These are phyloP conservation scores for Aureobasidium sp. DNA, from an alignment of 2,329 filamentous ascomycete species.

Conservation along the genomic window DNA sequence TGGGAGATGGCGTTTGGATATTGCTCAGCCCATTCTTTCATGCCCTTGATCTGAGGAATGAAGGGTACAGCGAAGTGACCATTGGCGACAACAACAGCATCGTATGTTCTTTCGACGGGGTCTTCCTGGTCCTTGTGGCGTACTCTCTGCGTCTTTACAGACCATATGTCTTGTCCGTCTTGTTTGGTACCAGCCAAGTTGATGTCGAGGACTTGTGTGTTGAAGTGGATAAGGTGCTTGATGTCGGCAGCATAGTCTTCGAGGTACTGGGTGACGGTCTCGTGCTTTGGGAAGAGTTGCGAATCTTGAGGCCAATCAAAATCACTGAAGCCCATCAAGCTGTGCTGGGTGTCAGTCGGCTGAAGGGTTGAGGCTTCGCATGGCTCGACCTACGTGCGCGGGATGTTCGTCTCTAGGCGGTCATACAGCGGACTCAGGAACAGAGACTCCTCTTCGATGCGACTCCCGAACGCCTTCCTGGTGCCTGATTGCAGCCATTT, in stretches of 20 bases:
- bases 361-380: constrained; percentile 70
- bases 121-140: constrained; percentile 27
- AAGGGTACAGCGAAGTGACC: constrained; percentile 41
- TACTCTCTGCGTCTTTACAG: constrained; percentile 46
- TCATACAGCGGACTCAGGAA: constrained; percentile 84
- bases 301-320: constrained; percentile 42
- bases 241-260: constrained; percentile 62
- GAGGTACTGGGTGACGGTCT: constrained; percentile 65
- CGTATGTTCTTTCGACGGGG: constrained; percentile 34
- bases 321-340: constrained; percentile 72
- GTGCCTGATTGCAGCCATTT: constrained; percentile 33
- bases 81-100: constrained; percentile 39
- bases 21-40: constrained; percentile 31
- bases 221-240: constrained; percentile 58
- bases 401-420: constrained; percentile 77
- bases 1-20: constrained; percentile 34
- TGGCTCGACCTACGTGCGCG: constrained; percentile 41
- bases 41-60: constrained; percentile 33
- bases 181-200: constrained; percentile 19
- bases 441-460: constrained; percentile 37
- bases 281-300: constrained; percentile 66
- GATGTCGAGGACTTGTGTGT: constrained; percentile 59
- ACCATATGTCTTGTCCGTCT: constrained; percentile 43
- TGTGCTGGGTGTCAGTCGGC: constrained; percentile 78
- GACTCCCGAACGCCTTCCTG: constrained; percentile 9